Percentiles rank a stretch among this genome's conserved stretches.
These are phyloP conservation scores for Coemansia sp. DNA, from an alignment of 192 early-diverging fungal species.

Conservation along the genomic window DNA sequence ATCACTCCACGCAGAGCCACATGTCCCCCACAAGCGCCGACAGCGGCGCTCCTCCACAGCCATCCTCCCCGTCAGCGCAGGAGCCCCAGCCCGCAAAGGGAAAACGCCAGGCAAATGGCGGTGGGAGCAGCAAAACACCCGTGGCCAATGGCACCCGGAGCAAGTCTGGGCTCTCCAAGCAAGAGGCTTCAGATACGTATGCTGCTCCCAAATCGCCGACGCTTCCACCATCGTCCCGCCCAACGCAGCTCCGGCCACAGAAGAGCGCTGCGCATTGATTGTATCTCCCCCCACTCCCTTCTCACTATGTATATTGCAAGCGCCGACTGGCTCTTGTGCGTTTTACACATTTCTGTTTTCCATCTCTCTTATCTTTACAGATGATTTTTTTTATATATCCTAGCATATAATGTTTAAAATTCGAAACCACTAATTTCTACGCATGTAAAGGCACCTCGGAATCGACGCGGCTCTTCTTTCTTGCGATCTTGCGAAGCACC, in stretches of 20 bases:
- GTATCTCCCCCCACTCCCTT: neutral
- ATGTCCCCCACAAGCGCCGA: neutral
- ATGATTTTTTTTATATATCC: no score
- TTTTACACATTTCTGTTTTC: neutral
- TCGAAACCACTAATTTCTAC: no score
- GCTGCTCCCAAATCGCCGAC: conserved; percentile 14
- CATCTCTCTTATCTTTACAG: no score
- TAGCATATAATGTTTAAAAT: no score
- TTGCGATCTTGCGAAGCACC: conserved; percentile 43
- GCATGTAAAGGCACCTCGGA: neutral
- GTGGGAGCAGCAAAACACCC: neutral
- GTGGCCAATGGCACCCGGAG: conserved; percentile 25
- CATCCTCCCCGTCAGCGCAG: no score
- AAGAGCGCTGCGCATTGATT: conserved; percentile 25
- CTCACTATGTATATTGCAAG: neutral
- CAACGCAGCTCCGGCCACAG: conserved; percentile 45
- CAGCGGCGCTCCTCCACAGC: neutral
- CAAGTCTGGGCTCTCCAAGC: conserved; percentile 13
- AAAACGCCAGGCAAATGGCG: conserved; percentile 2
- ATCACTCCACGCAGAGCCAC: neutral
- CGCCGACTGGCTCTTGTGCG: no score
- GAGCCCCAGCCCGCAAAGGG: neutral
- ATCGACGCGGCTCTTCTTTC: neutral
- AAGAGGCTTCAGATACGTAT: conserved; percentile 2
- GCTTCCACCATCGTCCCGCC: conserved; percentile 27